Evolutionary conservation across 208 protist genomes (phyloP), one percentile per base, ranked within the genome.

Genomic region (Zelonia costaricensis): DNA sequence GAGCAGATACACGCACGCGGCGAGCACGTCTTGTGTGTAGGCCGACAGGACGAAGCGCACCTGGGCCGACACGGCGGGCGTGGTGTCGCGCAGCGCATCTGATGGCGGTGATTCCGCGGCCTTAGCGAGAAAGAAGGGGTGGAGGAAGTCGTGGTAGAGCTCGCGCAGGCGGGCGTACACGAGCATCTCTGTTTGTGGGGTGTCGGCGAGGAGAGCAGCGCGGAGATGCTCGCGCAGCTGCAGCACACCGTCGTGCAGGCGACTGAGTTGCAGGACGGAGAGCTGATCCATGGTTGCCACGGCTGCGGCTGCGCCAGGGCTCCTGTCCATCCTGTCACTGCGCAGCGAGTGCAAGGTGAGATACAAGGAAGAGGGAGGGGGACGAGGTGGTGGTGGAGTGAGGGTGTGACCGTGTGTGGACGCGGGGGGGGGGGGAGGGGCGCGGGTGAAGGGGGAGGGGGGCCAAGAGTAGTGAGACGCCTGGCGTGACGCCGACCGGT

Each of bases 11-110:
- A 91, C 8, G 8, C 69, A 57, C 8, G 84, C 79, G 1, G 79
- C 79, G 28, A 91, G 66, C 3, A 87, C 3, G 27, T 87, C 84
- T 46, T 91, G 80, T 12, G 81, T 66, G 59, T 87, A 85, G 22
- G 71, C 45, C 8, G 46, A 40, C 9, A 76, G 49, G 27, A 81
- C 51, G 30, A 76, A 59, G n/a, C 48, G 27, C 9, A 12, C 35
- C 38, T 70, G 69, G 4, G 60, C 42, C 10, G 54, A 22, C 1
- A 20, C 20, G n/a, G 48, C 20, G 23, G 44, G 13, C 22, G n/a
- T n/a, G n/a, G 53, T 33, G 40, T n/a, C n/a, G 23, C 30, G 8
- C 15, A 25, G 57, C 22, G 16, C 30, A 33, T 35, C 25, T 13
- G 3, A 20, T n/a, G 8, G 43, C 20, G 27, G 46, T 33, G n/a